Evolutionary conservation across 169 alveolate genomes (phyloP).

Genomic region (Perkinsus chesapeaki): DNA sequence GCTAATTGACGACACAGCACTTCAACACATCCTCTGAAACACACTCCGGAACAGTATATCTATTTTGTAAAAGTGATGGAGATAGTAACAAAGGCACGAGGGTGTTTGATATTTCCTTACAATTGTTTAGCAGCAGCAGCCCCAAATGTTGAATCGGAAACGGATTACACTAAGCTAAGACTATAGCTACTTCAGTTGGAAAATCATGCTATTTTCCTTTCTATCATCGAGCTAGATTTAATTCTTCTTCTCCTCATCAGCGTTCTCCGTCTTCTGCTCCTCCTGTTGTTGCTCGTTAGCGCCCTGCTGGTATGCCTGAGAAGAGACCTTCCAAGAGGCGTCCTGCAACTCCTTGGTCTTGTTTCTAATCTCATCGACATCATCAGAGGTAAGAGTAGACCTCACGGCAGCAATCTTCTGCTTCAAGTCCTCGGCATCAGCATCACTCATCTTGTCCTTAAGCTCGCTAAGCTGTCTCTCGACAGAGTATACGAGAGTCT

Average conservation of each 20-base stretch:
- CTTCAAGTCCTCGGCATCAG: constrained; percentile 66
- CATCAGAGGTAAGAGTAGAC: constrained; percentile 60
- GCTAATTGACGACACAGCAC: not conserved
- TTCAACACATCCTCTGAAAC: not conserved
- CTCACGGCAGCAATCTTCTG: constrained; percentile 59
- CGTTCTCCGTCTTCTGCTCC: constrained; percentile 38
- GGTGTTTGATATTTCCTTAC: not conserved
- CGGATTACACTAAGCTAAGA: not conserved
- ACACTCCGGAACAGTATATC: not conserved
- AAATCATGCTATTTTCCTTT: too few relatives aligned
- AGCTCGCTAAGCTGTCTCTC: constrained; percentile 76
- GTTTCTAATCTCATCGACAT: constrained; percentile 65
- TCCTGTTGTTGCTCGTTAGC: constrained; percentile 38
- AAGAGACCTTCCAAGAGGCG: constrained; percentile 84
- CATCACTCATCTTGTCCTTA: constrained; percentile 73
- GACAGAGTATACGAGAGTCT: constrained; percentile 73
- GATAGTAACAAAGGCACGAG: not conserved
- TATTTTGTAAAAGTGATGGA: not conserved
- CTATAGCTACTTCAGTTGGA: too few relatives aligned
- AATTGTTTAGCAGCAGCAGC: not conserved
- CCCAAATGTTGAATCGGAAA: not conserved
- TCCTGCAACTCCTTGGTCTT: constrained; percentile 76
- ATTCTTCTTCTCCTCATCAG: constrained; percentile 35
- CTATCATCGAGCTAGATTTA: not conserved
- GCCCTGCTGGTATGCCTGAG: constrained; percentile 64